Base-by-base conservation (phyloP, 495 filamentous ascomycete genomes). In the Neurospora terricola region DNA sequence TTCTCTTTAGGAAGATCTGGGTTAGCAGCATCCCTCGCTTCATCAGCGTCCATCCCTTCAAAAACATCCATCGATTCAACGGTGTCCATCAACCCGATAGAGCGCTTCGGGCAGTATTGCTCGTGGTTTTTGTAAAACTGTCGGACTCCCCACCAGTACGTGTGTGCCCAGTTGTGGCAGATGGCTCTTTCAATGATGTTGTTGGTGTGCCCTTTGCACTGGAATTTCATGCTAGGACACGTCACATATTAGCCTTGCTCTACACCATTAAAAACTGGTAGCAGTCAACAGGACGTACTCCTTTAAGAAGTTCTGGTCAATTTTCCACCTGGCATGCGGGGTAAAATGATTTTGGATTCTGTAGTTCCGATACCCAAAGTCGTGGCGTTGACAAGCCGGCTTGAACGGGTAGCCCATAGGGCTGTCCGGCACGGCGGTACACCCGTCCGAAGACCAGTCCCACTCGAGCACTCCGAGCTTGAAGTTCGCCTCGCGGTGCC, bases 151-250 rank as follows among this genome's bases (percentile, higher is more conserved):
- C 54, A 66, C 16, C 2, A 18, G 7, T 66, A 66, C 11, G 2
- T 1, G 0, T 5, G 1, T 18, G 54, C 54, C 54, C 2, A 27
- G 11, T 3, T 1, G 21, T 27, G 10, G 48, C 48, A 59, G 5
- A 27, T 0, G 48, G n/a, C n/a, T n/a, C n/a, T n/a, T n/a, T 3
- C 3, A 4, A 66, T 18, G 2, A 3, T 0, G 1, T 14, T 18
- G 27, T 66, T 0, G 1, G 7, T 18, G 27, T 66, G 54, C 3
- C 7, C 14, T 34, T 0, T 27, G 27, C 54, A 66, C 54, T 66
- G 54, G 27, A 16, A 14, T 16, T 34, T 16, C 54, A 66, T 66
- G 27, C 27, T 66, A 66, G 23, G 12, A 30, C 11, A 30, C 14
- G 14, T 66, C 1, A 4, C 27, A 30, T 9, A 16, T 66, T 34